phyloP scores from a whole-genome alignment of 148 eudicot species.

The Linanthus parryae region DNA sequence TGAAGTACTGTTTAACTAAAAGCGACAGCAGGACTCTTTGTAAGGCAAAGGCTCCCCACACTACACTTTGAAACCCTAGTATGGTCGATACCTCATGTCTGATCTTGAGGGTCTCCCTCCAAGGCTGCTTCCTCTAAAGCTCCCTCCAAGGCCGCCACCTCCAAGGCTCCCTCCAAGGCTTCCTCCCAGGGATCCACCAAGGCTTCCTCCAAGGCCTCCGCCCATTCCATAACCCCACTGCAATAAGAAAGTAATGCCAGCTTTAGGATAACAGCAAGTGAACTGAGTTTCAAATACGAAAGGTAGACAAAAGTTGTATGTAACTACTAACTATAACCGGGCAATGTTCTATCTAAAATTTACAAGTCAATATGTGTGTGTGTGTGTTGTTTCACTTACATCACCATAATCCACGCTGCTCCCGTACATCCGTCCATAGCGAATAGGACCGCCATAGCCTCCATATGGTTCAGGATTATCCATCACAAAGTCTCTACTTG shows the following conservation, averaged over 20 bases:
- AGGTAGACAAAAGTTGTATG: too few species aligned
- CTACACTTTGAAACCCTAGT: too few species aligned
- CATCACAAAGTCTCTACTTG: conserved; percentile 59
- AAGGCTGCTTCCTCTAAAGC: too few species aligned
- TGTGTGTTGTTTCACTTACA: conserved; percentile 43
- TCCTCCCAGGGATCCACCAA: too few species aligned
- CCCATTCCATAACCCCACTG: conserved; percentile 76
- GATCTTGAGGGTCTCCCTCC: conserved; percentile 74
- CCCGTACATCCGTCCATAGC: conserved; percentile 88
- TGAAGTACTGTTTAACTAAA: too few species aligned
- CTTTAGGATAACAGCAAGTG: not conserved
- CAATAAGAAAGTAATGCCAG: conserved; percentile 8
- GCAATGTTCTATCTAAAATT: not conserved
- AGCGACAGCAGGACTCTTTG: too few species aligned
- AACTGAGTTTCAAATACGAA: not conserved
- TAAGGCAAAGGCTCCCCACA: too few species aligned
- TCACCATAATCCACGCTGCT: conserved; percentile 72
- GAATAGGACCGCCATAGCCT: conserved; percentile 78
- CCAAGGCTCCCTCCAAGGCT: too few species aligned
- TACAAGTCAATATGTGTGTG: not conserved
- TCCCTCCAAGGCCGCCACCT: too few species aligned
- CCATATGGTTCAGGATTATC: conserved; percentile 65
- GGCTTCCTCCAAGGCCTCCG: too few species aligned
- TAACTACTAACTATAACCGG: too few species aligned
- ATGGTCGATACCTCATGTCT: conserved; percentile 89